These are phyloP conservation scores for Lodderomyces beijingensis DNA, from an alignment of 1,139 yeast genomes.

Conservation along the genomic window DNA sequence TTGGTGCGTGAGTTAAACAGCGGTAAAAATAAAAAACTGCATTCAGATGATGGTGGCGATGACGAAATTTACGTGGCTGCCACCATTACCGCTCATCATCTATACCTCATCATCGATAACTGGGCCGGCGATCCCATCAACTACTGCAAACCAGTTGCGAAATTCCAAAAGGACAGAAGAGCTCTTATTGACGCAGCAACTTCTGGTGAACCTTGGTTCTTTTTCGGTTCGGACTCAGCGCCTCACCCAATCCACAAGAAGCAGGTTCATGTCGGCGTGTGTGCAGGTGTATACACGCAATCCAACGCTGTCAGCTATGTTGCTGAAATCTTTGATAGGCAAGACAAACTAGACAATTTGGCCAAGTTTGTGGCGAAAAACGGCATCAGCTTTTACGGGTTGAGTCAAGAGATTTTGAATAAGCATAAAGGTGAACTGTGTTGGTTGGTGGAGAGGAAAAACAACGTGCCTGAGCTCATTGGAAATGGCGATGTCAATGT, in stretches of 20 bases:
- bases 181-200: slow-evolving; percentile 86
- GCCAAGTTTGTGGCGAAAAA: slow-evolving; percentile 70
- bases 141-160: slow-evolving; percentile 97
- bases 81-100: slow-evolving; percentile 93
- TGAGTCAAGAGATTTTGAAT: slow-evolving; percentile 32
- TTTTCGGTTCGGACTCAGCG: slow-evolving; percentile 96
- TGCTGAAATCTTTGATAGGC: slow-evolving; percentile 78
- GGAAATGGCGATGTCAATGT: slow-evolving; percentile 49
- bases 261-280: slow-evolving; percentile 74
- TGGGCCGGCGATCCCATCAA: slow-evolving; percentile 98
- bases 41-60: slow-evolving; percentile 18
- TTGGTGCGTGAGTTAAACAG: slow-evolving; percentile 68
- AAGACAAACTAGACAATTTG: slow-evolving; percentile 59
- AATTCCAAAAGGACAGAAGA: slow-evolving; percentile 76
- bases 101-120: slow-evolving; percentile 79
- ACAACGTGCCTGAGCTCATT: slow-evolving; percentile 57
- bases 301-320: slow-evolving; percentile 76
- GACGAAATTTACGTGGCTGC: slow-evolving; percentile 69
- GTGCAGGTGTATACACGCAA: slow-evolving; percentile 97
- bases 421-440: slow-evolving; percentile 36
- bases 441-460: slow-evolving; percentile 46
- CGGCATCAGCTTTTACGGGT: slow-evolving; percentile 68
- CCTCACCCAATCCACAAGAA: slow-evolving; percentile 87
- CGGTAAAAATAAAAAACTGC: slow-evolving; percentile 29
- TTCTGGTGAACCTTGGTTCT: slow-evolving; percentile 87